phyloP scores from a whole-genome alignment of 306 rosid species.

The Rubus parviflorus region DNA sequence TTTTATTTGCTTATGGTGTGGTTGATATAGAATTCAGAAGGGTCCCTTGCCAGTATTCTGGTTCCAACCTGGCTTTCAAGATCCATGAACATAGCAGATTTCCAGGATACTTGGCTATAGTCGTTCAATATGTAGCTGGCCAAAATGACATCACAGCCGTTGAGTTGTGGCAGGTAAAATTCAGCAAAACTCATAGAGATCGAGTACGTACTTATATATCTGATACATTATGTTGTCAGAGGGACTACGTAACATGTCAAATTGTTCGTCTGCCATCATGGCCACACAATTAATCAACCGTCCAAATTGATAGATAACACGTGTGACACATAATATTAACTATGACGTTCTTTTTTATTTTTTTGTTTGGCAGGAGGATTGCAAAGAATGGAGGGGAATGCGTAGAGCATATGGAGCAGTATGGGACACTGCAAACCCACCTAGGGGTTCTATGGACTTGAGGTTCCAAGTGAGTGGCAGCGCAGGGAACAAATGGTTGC shows the following conservation, averaged over 20 bases:
- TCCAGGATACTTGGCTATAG: slow-evolving; percentile 63
- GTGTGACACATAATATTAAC: too few relatives aligned
- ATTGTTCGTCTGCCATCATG: too few relatives aligned
- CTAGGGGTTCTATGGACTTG: slow-evolving; percentile 44
- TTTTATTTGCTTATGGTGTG: slow-evolving; percentile 44
- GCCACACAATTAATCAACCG: too few relatives aligned
- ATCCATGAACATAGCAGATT: slow-evolving; percentile 58
- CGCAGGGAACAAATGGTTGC: slow-evolving; percentile 48
- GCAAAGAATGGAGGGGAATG: slow-evolving; percentile 60
- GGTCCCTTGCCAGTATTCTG: slow-evolving; percentile 51
- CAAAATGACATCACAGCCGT: slow-evolving; percentile 57
- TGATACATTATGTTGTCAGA: too few relatives aligned
- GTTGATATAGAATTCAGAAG: slow-evolving; percentile 53
- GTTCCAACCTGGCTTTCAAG: slow-evolving; percentile 37
- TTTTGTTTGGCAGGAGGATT: slow-evolving; percentile 46
- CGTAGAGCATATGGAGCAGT: slow-evolving; percentile 67
- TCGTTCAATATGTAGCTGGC: slow-evolving; percentile 46
- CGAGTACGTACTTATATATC: too few relatives aligned
- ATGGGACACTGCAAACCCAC: slow-evolving; percentile 63
- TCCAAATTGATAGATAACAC: too few relatives aligned
- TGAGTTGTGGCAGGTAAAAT: slow-evolving; percentile 51
- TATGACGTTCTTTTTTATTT: neutral
- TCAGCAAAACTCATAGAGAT: too few relatives aligned
- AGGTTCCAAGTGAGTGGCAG: slow-evolving; percentile 65
- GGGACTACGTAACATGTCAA: too few relatives aligned